A percentile compares a stretch with the other conserved stretches of the same genome.
Evolutionary conservation across 192 early-diverging fungal genomes (phyloP).

Genomic region (Entomortierella chlamydospora): DNA sequence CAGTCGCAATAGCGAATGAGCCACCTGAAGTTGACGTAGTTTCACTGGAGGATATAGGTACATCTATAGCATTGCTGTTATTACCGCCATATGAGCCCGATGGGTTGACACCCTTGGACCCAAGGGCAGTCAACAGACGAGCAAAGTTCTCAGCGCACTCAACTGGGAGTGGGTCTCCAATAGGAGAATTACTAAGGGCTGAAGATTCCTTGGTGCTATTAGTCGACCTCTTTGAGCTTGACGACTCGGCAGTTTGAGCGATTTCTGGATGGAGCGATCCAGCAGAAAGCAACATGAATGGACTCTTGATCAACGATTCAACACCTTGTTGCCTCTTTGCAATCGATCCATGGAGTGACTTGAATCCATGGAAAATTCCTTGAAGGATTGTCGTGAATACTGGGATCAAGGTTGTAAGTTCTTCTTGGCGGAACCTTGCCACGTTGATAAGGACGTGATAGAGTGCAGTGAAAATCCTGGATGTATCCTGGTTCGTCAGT

Average conservation of each 20-base stretch:
- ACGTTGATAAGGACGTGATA: slow-evolving; percentile 65
- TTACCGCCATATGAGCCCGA: slow-evolving; percentile 23
- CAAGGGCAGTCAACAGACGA: slow-evolving; percentile 44
- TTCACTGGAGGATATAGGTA: not conserved
- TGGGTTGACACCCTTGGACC: slow-evolving; percentile 42
- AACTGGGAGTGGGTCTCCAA: slow-evolving; percentile 32
- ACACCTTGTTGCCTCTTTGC: slow-evolving; percentile 49
- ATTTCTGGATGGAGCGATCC: slow-evolving; percentile 41
- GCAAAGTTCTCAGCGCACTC: slow-evolving; percentile 49
- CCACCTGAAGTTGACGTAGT: slow-evolving; percentile 7
- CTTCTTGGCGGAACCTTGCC: slow-evolving; percentile 60
- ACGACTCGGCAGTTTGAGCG: slow-evolving; percentile 20
- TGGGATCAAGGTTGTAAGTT: slow-evolving; percentile 62
- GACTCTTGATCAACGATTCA: slow-evolving; percentile 38
- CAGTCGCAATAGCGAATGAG: slow-evolving; percentile 18
- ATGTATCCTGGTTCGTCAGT: slow-evolving; percentile 47
- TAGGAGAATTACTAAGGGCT: not conserved
- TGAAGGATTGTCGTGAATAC: slow-evolving; percentile 64
- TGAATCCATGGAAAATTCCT: slow-evolving; percentile 69
- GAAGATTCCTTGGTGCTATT: not conserved
- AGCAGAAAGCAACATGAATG: slow-evolving; percentile 56
- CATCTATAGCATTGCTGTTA: slow-evolving; percentile 1
- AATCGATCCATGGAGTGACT: slow-evolving; percentile 60
- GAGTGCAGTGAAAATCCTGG: slow-evolving; percentile 59
- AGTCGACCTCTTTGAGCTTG: slow-evolving; percentile 1